Evolutionary conservation across 1,284 basidiomycete genomes (phyloP), one percentile per base, ranked within the genome.

Genomic region (Coniferiporia sulphurascens): DNA sequence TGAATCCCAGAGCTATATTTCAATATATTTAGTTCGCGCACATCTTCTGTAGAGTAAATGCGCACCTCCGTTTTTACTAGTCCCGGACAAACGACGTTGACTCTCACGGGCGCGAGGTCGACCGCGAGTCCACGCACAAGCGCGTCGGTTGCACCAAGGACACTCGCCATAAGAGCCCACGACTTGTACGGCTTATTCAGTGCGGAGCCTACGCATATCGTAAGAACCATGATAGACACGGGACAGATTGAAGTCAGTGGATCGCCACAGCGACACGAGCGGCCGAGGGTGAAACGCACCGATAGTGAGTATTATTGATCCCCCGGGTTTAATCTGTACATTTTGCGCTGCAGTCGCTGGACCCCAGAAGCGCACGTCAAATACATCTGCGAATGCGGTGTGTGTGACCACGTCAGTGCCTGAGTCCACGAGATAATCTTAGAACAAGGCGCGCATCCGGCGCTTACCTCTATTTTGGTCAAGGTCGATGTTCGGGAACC

Each of bases 351-450:
- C 63, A 32, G 52, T 61, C 17, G 61, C 52, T 1, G 66, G 60
- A 15, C 65, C 66, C 66, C 66, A 67, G 56, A 65, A 66, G 32
- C 60, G 59, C 8, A 67, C 62, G 32, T 67, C 65, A 36, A 65
- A 67, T 35, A 55, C 19, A 44, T 55, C 62, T 63, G 15, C 15
- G 9, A 15, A 41, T 10, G 38, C 12, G 3, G 38, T 15, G 38
- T 15, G 35, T 19, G 32, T 8, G 7, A 21, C 1, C 27, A n/a
- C 34, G 19, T 60, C 17, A 50, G 19, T 17, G 15, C 21, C 27
- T 27, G 27, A 27, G 27, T 36, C 21, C n/a, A 38, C 1, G 41
- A 52, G 5, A 32, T 48, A 41, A 38, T 13, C 27, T 21, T 22
- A 36, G 27, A 38, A 15, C 1, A 15, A 8, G 46, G 43, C 36